Evolutionary conservation across 1,284 basidiomycete species (phyloP).

Genomic region (Pterulicium gracile): DNA sequence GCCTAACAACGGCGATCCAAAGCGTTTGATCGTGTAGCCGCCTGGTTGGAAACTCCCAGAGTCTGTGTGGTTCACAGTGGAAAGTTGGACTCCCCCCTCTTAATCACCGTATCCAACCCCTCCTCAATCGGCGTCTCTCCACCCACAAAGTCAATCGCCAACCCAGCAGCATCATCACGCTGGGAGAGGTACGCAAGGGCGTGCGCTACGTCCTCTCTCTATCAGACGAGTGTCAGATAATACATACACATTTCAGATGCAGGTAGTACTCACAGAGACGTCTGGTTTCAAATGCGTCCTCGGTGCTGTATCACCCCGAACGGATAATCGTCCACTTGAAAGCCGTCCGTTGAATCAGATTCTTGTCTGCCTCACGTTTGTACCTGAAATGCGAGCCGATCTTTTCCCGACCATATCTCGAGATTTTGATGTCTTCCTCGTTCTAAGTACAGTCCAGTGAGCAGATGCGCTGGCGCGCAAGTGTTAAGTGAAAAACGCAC

Average conservation of each 20-base stretch:
- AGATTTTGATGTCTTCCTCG: slow-evolving; percentile 34
- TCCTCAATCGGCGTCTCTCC: slow-evolving; percentile 41
- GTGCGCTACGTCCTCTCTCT: slow-evolving; percentile 58
- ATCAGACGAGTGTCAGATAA: slow-evolving; percentile 4
- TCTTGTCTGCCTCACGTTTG: slow-evolving; percentile 64
- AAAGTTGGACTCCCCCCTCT: slow-evolving; percentile 40
- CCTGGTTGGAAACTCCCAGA: too few relatives aligned
- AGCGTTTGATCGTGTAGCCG: too few relatives aligned
- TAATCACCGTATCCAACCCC: slow-evolving; percentile 36
- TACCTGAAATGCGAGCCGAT: slow-evolving; percentile 44
- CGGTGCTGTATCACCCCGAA: slow-evolving; percentile 47
- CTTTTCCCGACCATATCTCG: slow-evolving; percentile 30
- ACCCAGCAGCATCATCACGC: slow-evolving; percentile 44
- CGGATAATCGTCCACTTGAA: slow-evolving; percentile 68
- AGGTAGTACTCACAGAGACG: slow-evolving; percentile 43
- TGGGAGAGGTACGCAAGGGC: slow-evolving; percentile 41
- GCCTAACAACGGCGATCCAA: too few relatives aligned
- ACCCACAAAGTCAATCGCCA: slow-evolving; percentile 55
- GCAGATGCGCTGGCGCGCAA: too few relatives aligned
- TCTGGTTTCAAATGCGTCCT: slow-evolving; percentile 35
- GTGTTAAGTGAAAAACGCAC: slow-evolving; percentile 21
- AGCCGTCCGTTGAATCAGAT: slow-evolving; percentile 41
- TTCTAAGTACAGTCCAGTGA: slow-evolving; percentile 25
- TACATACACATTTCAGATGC: too few relatives aligned
- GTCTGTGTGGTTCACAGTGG: too few relatives aligned